Base-by-base conservation (phyloP, 208 protist species). In the Trypanosoma lewisi region DNA sequence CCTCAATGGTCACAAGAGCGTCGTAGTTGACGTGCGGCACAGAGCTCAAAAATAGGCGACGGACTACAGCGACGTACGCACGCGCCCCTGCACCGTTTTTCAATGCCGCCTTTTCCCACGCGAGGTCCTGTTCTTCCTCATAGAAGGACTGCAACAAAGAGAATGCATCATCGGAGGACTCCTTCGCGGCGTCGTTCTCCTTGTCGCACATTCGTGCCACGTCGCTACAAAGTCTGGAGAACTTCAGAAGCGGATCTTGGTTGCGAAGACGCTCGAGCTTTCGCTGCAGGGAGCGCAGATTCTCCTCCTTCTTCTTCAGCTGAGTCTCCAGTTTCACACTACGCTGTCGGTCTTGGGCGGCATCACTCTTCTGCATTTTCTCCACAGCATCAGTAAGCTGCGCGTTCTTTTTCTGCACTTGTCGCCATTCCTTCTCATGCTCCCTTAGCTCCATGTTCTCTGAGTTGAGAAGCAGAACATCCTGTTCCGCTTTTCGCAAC, bases 381-480 rank as follows among this genome's bases (percentile, higher is more conserved):
- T 63, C 33, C 16, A 73, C 54, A 0, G 53, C 30, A 7, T 58
- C 42, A 25, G 72, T 62, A 7, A 90, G 70, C 60, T 74, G 59
- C 55, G 57, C 36, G 63, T 89, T 88, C 19, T 70, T 61, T n/a
- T 71, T 62, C 11, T 50, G 61, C 21, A 87, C 69, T 53, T 82
- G 57, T 67, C 82, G 84, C 63, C 78, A 79, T 5, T 70, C 55
- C 62, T 80, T 83, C 53, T 64, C 75, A 52, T 63, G 69, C 17
- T 96, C 85, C 7, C 75, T 79, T 62, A 91, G 62, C 50, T 91
- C 77, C 78, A 96, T 89, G 73, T 89, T 91, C 63, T 96, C 87
- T 1, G 83, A 91, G 23, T 82, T 96, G 55, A 96, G 81, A 39
- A 93, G 80, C 67, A 94, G 71, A 5, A 93, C 79, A 28, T 96